Percentiles rank a stretch among this genome's conserved stretches.
Evolutionary conservation across 768 basidiomycete genomes (phyloP).

Genomic region (Hemileccinum impolitum): DNA sequence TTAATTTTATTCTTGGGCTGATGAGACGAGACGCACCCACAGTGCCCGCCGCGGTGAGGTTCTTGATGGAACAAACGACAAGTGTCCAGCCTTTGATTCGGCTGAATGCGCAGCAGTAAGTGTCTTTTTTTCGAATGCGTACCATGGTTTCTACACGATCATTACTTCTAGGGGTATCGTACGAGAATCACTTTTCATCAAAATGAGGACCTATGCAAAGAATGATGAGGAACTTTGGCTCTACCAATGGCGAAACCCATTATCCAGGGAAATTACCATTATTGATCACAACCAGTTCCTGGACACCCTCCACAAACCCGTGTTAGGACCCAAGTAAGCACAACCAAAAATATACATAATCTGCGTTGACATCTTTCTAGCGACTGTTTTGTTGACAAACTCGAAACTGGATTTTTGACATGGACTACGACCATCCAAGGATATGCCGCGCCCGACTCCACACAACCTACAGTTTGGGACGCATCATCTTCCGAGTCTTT

Average conservation of each 20-base stretch:
- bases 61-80: slow-evolving; percentile 63
- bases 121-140: neutral
- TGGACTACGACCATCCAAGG: slow-evolving; percentile 67
- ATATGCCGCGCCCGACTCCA: slow-evolving; percentile 40
- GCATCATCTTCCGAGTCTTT: slow-evolving; percentile 46
- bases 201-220: slow-evolving; percentile 70
- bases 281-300: slow-evolving; percentile 50
- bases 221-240: slow-evolving; percentile 68
- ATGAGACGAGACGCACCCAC: slow-evolving; percentile 61
- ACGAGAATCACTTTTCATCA: slow-evolving; percentile 64
- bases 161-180: slow-evolving; percentile 51
- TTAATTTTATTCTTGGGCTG: slow-evolving; percentile 56
- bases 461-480: slow-evolving; percentile 51
- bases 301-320: slow-evolving; percentile 40
- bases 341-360: neutral
- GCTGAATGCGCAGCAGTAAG: slow-evolving; percentile 59
- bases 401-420: slow-evolving; percentile 72
- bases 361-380: slow-evolving; percentile 23
- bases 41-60: slow-evolving; percentile 50
- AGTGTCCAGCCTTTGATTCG: slow-evolving; percentile 73
- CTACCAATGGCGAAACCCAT: slow-evolving; percentile 66
- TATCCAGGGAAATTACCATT: slow-evolving; percentile 45
- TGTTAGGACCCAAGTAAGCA: slow-evolving; percentile 36
- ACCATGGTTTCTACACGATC: neutral
- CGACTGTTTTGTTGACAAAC: slow-evolving; percentile 65